Conservation (phyloP, 2,329 filamentous ascomycete genomes). For the Aspergillus uvarum region DNA sequence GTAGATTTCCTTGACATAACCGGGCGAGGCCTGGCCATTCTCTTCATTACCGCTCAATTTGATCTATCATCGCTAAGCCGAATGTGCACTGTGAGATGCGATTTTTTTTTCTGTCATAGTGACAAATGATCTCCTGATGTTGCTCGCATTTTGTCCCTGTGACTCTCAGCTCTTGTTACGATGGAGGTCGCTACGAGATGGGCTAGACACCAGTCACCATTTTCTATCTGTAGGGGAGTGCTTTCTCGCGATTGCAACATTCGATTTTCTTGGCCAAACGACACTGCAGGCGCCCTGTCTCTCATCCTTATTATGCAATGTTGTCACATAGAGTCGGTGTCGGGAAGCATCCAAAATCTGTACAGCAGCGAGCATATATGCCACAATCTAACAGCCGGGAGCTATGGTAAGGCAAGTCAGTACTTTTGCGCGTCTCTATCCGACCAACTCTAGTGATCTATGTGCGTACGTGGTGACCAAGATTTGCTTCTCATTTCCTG, state of each 20-base stretch:
- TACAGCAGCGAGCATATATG: background rate
- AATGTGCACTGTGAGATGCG: slow-evolving; percentile 4
- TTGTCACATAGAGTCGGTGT: background rate
- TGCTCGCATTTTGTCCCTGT: background rate
- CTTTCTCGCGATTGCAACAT: background rate
- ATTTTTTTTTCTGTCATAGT: background rate
- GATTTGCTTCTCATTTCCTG: background rate
- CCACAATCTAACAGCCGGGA: background rate
- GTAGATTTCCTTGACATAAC: slow-evolving; percentile 1
- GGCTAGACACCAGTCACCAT: slow-evolving; percentile 5
- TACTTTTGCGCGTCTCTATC: background rate
- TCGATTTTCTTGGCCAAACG: background rate
- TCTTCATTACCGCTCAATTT: slow-evolving; percentile 5
- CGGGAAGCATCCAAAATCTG: background rate
- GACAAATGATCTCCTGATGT: slow-evolving; percentile 3
- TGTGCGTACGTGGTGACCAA: background rate
- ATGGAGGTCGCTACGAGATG: background rate
- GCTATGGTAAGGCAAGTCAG: slow-evolving; percentile 1
- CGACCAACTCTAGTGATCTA: background rate
- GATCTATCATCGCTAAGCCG: slow-evolving; percentile 1
- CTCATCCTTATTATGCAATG: background rate
- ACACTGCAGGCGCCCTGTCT: background rate
- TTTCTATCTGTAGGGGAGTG: background rate
- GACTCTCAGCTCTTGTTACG: background rate
- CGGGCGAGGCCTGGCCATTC: slow-evolving; percentile 7